These are phyloP conservation scores for Colletotrichum melonis DNA, from an alignment of 2,329 filamentous ascomycete genomes.

Conservation along the genomic window DNA sequence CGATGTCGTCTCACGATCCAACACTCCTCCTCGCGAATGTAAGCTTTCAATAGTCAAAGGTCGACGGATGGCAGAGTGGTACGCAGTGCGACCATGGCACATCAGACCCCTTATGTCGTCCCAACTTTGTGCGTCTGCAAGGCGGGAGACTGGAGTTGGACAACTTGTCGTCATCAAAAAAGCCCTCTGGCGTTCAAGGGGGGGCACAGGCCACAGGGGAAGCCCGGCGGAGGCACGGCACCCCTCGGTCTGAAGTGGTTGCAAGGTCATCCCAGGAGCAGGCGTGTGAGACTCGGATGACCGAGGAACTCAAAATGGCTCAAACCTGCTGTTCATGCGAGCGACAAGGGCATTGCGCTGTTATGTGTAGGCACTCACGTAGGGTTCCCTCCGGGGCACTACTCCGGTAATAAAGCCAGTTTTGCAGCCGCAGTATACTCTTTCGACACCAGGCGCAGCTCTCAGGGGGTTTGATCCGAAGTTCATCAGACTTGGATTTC, in stretches of 20 bases:
- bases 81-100: neutral
- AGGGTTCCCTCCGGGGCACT: neutral
- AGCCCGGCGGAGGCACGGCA: neutral
- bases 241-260: slow-evolving; percentile 18
- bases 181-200: neutral
- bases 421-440: slow-evolving; percentile 2
- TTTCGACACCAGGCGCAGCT: neutral
- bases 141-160: slow-evolving; percentile 18
- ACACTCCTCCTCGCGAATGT: neutral
- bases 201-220: neutral
- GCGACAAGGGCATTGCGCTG: slow-evolving; percentile 15
- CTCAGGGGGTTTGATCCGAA: slow-evolving; percentile 16
- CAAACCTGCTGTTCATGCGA: slow-evolving; percentile 24
- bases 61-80: neutral
- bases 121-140: slow-evolving; percentile 25
- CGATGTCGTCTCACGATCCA: neutral
- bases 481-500: slow-evolving; percentile 9
- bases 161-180: slow-evolving; percentile 20
- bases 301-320: slow-evolving; percentile 21
- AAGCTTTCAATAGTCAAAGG: neutral
- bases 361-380: neutral
- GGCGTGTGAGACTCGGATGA: slow-evolving; percentile 25
- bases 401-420: neutral
- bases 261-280: slow-evolving; percentile 3
- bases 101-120: slow-evolving; percentile 8